Evolutionary conservation across 1,139 yeast genomes (phyloP).

Genomic region (Debaryomyces fabryi): DNA sequence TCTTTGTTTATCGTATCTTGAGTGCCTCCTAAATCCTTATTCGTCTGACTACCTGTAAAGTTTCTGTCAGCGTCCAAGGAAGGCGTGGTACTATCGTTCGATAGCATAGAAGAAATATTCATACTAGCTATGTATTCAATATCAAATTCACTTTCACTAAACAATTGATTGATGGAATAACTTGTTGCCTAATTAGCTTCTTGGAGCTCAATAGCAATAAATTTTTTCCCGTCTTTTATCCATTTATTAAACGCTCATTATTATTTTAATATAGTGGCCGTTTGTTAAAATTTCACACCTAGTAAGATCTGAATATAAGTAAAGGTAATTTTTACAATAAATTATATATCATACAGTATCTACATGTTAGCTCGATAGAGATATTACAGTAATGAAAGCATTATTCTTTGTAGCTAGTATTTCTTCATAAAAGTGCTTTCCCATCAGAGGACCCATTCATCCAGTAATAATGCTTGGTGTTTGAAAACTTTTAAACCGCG

Average conservation of each 20-base stretch:
- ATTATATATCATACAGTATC: neutral
- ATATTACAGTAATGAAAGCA: neutral
- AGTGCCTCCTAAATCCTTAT: neutral
- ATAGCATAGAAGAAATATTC: constrained; percentile 48
- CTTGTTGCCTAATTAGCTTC: constrained; percentile 6
- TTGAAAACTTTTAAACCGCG: constrained; percentile 9
- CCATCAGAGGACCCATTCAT: neutral
- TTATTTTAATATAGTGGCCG: constrained; percentile 8
- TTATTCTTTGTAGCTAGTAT: neutral
- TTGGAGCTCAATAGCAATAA: constrained; percentile 7
- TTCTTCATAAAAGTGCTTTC: neutral
- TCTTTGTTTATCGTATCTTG: neutral
- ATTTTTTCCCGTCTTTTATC: constrained; percentile 9
- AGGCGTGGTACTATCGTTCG: constrained; percentile 26
- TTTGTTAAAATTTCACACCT: constrained; percentile 7
- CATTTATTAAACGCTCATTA: constrained; percentile 10
- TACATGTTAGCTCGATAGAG: neutral
- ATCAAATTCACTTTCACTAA: constrained; percentile 3
- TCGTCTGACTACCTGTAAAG: neutral
- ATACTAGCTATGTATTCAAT: constrained; percentile 18
- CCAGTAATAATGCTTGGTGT: constrained; percentile 8
- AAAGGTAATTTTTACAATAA: neutral
- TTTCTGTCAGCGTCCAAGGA: constrained; percentile 12
- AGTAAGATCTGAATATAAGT: neutral
- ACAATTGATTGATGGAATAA: constrained; percentile 3